Base-by-base conservation (phyloP, 2,329 filamentous ascomycete genomes). In the Fusarium xyrophilum region DNA sequence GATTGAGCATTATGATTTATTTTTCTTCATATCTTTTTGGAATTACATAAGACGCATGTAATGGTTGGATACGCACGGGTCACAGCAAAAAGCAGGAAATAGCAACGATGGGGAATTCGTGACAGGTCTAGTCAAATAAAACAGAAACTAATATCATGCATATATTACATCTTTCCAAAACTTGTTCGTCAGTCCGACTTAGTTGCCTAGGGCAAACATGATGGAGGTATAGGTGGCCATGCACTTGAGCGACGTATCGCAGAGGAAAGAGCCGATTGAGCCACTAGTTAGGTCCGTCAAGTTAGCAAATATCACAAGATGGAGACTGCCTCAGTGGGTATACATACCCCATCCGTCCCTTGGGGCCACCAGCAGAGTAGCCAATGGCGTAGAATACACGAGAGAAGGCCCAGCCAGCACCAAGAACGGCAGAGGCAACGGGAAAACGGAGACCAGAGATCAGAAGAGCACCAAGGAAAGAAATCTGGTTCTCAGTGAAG, bases 401-500 rank as follows among this genome's bases (percentile, higher is more conserved):
- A 25, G 78, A 80, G 3, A 84, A n/a, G 13, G 81, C 76, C 87
- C 88, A 91, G 32, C 75, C 75, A 17, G 75, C 81, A 19, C 88
- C 88, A 30, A 88, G 72, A 13, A 70, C 73, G 21, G 85, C 84
- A 32, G 84, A 80, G 23, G 79, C 76, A 9, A 82, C 60, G 5
- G 89, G 89, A 75, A 81, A 88, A 38, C 77, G 76, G 27, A 89
- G 74, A 33, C 89, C 88, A 13, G 85, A 78, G 70, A 91, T 81
- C 63, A 89, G 76, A 14, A 89, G 78, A 27, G 82, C 78, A 25
- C 79, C 81, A 14, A 90, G 73, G 74, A 86, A 81, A 6, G 86
- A 80, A 12, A 83, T 79, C 36, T 86, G 80, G 78, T 87, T 89
- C 81, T 91, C 89, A 68, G 82, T 82, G 79, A 83, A 91, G 81